These are phyloP conservation scores for Viola odorata DNA, from an alignment of 345 rosid genomes.

Conservation along the genomic window DNA sequence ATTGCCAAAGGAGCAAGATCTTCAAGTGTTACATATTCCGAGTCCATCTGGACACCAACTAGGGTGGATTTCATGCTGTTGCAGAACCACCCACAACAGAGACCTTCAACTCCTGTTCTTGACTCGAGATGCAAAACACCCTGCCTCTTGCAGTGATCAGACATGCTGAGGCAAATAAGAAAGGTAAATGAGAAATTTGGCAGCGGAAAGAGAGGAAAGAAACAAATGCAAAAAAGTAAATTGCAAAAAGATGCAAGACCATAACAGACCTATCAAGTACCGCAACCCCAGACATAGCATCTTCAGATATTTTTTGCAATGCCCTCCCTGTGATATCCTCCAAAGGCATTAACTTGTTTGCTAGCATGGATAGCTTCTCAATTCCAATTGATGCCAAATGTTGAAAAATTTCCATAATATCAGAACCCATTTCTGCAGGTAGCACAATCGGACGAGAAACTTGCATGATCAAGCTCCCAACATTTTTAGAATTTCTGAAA, in stretches of 20 bases:
- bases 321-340: slow-evolving; percentile 61
- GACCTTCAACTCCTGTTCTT: slow-evolving; percentile 17
- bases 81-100: slow-evolving; percentile 8
- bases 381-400: slow-evolving; percentile 49
- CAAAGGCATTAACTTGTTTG: slow-evolving; percentile 52
- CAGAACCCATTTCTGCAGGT: slow-evolving; percentile 53
- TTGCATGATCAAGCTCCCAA: slow-evolving; percentile 50
- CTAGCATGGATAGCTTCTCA: slow-evolving; percentile 33
- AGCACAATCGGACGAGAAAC: slow-evolving; percentile 54
- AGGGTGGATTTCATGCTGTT: slow-evolving; percentile 9
- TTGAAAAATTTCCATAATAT: slow-evolving; percentile 38
- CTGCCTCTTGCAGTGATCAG: slow-evolving; percentile 24
- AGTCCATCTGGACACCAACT: slow-evolving; percentile 6
- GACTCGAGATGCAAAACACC: slow-evolving; percentile 9
- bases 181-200: background rate
- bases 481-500: slow-evolving; percentile 41
- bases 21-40: slow-evolving; percentile 31
- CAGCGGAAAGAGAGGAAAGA: background rate
- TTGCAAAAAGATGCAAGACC: background rate
- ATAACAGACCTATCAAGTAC: slow-evolving; percentile 31
- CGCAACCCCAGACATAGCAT: slow-evolving; percentile 12
- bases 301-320: slow-evolving; percentile 40
- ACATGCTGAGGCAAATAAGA: background rate
- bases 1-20: slow-evolving; percentile 37
- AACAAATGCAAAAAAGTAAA: background rate